Base-by-base conservation (phyloP, 139 green algal species). In the Volvox africanus region DNA sequence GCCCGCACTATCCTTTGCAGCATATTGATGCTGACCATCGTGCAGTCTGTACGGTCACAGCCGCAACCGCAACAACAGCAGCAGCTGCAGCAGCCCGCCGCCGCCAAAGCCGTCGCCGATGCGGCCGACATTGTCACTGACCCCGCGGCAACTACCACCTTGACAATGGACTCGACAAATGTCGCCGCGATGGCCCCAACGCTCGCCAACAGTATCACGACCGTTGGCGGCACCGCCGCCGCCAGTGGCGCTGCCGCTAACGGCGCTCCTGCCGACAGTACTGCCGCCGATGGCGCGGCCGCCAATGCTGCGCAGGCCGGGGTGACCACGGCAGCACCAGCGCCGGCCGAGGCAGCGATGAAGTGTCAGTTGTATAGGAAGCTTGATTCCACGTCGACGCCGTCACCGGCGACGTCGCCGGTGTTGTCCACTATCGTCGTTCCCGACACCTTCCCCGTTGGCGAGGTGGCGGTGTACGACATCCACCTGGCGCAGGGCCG, bases 1-100 rank as follows among this genome's bases (percentile, higher is more conserved):
- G 22, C 84, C 1, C 36, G 84, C 12, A 80, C 68, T n/a, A n/a
- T 89, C 68, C 26, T 89, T 17, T 81, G 18, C 84, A 78, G 68
- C 36, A 44, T 89, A 28, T 37, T 89, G 0, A 68, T 89, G 11
- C 13, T 81, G 17, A 26, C 21, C 24, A 50, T 68, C 35, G 11
- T 89, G 2, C 1, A 33, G 0, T 18, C 19, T 0, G 82, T 61
- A 12, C 33, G 33, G 28, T 21, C 33, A 12, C 82, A 88, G 21
- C 61, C 14, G 81, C 82, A 36, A 21, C 50, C 12, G 55, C 80
- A 33, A 61, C 80, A 22, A 2, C 28, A n/a, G 9, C 73, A n/a
- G n/a, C 73, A n/a, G 2, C 44, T 35, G 44, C 79, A 21, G 37
- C 79, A 69, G 44, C 79, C 55, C 80, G 55, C 80, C 12, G 80